Base-by-base conservation (phyloP, 2,329 filamentous ascomycete genomes). In the Anthostomella pinea region DNA sequence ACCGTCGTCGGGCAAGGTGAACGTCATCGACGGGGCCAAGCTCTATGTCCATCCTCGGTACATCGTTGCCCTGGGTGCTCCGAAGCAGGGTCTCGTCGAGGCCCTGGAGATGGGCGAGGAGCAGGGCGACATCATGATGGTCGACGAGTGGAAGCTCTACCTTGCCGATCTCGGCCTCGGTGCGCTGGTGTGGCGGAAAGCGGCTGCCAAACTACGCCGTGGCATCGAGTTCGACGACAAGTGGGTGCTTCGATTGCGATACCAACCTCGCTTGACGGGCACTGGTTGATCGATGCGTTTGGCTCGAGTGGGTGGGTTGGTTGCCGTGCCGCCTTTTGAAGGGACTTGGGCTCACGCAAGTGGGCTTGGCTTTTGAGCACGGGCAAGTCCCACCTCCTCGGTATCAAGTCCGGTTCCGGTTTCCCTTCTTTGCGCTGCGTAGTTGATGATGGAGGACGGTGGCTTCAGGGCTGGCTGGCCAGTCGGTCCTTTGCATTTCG, bases 161-260 rank as follows among this genome's bases (percentile, higher is more conserved):
- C 78, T 97, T 9, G 88, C 83, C 2, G 93, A 98, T 59, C 83
- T 96, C 48, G 91, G 93, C 1, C 77, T 96, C 10, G 82, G 81
- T 2, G 82, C 87, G 39, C 78, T 85, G 4, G 87, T 89, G 3
- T 94, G 90, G 85, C 84, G 83, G 56, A 88, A 88, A 59, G 85
- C 86, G 1, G 86, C 87, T 2, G 87, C 86, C 4, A 83, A 85
- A 57, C 79, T 88, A 33, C 79, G 89, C 14, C 82, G 87, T 48
- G 89, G 89, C 0, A 83, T 96, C 38, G 88, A 90, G 53, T 97
- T 96, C 69, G 88, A 87, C 16, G 81, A 82, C 41, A 79, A 82
- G 48, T 97, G 91, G 91, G 81, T 93, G 45, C 72, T 94, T 10
- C 80, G 83, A 52, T 77, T 93, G 64, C 66, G 62, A 41, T 77